Percentiles rank a stretch among this genome's conserved stretches.
These are phyloP conservation scores for Cyclaneusma minus DNA, from an alignment of 2,329 filamentous ascomycete genomes.

Conservation along the genomic window DNA sequence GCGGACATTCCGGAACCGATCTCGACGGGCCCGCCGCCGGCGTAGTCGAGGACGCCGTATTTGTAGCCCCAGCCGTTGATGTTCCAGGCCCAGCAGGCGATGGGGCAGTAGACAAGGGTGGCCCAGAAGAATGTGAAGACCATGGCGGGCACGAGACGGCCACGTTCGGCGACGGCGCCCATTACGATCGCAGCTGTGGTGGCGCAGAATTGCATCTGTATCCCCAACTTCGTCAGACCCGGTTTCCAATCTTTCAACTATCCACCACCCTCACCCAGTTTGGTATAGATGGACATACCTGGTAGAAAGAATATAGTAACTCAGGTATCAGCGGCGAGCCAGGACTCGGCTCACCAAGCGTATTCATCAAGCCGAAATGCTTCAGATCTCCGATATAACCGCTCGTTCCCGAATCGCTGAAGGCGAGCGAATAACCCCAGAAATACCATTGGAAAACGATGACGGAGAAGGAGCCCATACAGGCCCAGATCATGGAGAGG, in stretches of 20 bases:
- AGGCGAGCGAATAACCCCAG: constrained; percentile 94
- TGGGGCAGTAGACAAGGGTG: constrained; percentile 90
- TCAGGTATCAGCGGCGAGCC: constrained; percentile 81
- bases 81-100: constrained; percentile 97
- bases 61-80: constrained; percentile 82
- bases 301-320: constrained; percentile 87
- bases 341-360: constrained; percentile 68
- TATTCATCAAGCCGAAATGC: constrained; percentile 79
- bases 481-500: constrained; percentile 91
- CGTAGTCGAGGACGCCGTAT: constrained; percentile 90
- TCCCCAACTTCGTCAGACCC: background rate
- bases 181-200: constrained; percentile 85
- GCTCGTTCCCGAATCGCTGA: constrained; percentile 67
- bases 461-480: constrained; percentile 84
- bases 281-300: constrained; percentile 32
- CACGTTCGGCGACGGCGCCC: constrained; percentile 85
- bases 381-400: constrained; percentile 83
- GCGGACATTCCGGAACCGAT: constrained; percentile 89
- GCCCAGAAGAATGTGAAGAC: constrained; percentile 95
- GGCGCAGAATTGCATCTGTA: constrained; percentile 88
- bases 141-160: constrained; percentile 83
- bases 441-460: constrained; percentile 99
- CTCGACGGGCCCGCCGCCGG: constrained; percentile 92
- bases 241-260: background rate
- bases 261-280: no score